Evolutionary conservation across 2,329 filamentous ascomycete species (phyloP).

Genomic region (Paracamarosporium sp.): DNA sequence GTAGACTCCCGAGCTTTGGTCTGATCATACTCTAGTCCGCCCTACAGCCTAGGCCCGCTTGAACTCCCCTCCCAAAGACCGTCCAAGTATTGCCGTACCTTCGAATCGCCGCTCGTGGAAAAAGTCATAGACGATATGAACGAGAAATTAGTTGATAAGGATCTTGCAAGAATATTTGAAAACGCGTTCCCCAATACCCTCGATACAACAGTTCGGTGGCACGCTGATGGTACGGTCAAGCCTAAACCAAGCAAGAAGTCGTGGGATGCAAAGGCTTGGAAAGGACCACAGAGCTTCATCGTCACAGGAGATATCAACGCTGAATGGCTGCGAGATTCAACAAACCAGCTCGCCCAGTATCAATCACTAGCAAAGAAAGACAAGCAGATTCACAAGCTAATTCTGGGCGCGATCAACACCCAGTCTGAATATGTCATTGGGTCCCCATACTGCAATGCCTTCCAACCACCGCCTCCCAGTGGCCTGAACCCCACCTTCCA

Average conservation of each 20-base stretch:
- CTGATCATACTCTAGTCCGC: conserved; percentile 61
- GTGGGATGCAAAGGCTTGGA: conserved; percentile 66
- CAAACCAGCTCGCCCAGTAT: conserved; percentile 92
- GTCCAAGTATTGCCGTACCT: conserved; percentile 81
- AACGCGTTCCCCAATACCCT: conserved; percentile 94
- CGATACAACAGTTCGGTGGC: conserved; percentile 89
- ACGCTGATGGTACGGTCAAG: conserved; percentile 67
- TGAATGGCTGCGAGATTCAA: conserved; percentile 90
- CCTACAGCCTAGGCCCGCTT: conserved; percentile 80
- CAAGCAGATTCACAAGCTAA: conserved; percentile 75
- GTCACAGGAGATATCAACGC: conserved; percentile 94
- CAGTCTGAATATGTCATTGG: conserved; percentile 94
- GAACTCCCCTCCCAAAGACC: conserved; percentile 87
- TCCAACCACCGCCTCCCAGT: conserved; percentile 90
- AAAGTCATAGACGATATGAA: conserved; percentile 85
- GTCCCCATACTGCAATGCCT: conserved; percentile 97
- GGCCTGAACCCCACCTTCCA: conserved; percentile 75
- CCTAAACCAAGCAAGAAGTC: conserved; percentile 45
- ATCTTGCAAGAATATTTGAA: conserved; percentile 90
- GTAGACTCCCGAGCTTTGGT: too few relatives aligned
- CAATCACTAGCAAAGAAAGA: conserved; percentile 85
- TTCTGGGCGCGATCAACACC: conserved; percentile 93
- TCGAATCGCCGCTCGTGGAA: conserved; percentile 85
- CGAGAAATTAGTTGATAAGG: conserved; percentile 78
- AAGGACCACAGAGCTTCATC: conserved; percentile 88